Conservation (phyloP, 139 green algal species). For the Volvox reticuliferus region DNA sequence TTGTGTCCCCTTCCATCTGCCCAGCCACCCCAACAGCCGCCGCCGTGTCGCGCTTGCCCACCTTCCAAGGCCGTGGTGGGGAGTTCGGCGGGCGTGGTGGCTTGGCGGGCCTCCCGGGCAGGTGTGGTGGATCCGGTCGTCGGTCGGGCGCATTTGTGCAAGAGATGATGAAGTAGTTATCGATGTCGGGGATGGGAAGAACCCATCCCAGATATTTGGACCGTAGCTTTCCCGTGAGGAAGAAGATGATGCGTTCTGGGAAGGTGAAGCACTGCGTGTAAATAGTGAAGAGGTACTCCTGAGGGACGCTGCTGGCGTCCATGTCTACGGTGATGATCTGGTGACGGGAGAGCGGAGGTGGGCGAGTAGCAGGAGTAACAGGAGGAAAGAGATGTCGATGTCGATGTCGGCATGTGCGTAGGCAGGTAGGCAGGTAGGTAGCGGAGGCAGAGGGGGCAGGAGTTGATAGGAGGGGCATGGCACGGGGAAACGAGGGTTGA, state of each 20-base stretch:
- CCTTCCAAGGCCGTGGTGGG: too few relatives aligned
- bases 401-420: too few relatives aligned
- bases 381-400: background rate
- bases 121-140: background rate
- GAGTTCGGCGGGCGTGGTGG: background rate
- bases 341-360: background rate
- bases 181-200: slow-evolving; percentile 66
- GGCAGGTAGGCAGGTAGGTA: too few relatives aligned
- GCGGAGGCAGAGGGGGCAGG: too few relatives aligned
- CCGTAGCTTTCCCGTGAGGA: slow-evolving; percentile 76
- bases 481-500: too few relatives aligned
- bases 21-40: background rate
- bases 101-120: background rate
- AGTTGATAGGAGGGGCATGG: too few relatives aligned
- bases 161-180: slow-evolving; percentile 85
- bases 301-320: slow-evolving; percentile 75
- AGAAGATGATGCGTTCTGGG: slow-evolving; percentile 84
- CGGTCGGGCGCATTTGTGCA: slow-evolving; percentile 45
- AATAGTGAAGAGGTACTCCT: slow-evolving; percentile 72
- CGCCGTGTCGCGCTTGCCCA: background rate
- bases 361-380: background rate
- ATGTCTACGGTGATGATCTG: slow-evolving; percentile 66
- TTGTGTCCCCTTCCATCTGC: background rate
- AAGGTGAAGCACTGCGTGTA: slow-evolving; percentile 81
- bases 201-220: slow-evolving; percentile 62